Percentiles rank a stretch among this genome's conserved stretches.
phyloP scores from a whole-genome alignment of 495 filamentous ascomycete genomes.

The Podospora australis region DNA sequence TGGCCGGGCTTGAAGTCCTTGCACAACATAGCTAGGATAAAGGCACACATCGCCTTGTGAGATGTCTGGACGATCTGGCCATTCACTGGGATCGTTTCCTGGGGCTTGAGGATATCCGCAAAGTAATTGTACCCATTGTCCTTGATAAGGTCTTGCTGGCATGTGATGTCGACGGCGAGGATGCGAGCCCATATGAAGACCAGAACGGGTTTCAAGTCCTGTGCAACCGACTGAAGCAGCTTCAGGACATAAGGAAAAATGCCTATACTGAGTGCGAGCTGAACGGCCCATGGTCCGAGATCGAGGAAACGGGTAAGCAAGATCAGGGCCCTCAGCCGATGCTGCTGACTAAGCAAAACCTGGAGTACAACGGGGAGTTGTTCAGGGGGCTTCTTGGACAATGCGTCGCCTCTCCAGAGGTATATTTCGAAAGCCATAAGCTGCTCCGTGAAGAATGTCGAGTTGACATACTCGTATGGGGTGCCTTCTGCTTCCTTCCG shows the following conservation, averaged over 20 bases:
- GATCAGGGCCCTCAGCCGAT: constrained; percentile 87
- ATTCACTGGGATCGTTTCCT: constrained; percentile 71
- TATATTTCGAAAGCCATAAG: constrained; percentile 97
- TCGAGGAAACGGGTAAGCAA: constrained; percentile 91
- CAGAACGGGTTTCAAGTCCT: constrained; percentile 96
- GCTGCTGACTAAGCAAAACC: constrained; percentile 90
- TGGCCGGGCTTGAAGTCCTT: constrained; percentile 87
- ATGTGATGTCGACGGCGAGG: constrained; percentile 87
- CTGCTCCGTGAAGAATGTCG: constrained; percentile 94
- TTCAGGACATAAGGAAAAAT: constrained; percentile 99
- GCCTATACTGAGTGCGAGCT: constrained; percentile 90
- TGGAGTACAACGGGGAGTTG: constrained; percentile 95
- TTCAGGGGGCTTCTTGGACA: constrained; percentile 77
- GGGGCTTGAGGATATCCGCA: constrained; percentile 77
- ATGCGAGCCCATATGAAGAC: constrained; percentile 99
- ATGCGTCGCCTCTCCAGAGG: constrained; percentile 73
- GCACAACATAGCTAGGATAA: constrained; percentile 95
- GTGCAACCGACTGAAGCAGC: constrained; percentile 86
- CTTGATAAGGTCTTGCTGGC: constrained; percentile 87
- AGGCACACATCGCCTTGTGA: constrained; percentile 98
- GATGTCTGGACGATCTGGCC: constrained; percentile 81
- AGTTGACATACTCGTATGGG: constrained; percentile 87
- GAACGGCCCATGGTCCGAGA: constrained; percentile 94
- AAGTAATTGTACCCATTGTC: constrained; percentile 98
- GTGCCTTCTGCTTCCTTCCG: constrained; percentile 62